Percentiles rank a stretch among this genome's conserved stretches.
These are phyloP conservation scores for Hericium coralloides DNA, from an alignment of 768 basidiomycete species.

Conservation along the genomic window DNA sequence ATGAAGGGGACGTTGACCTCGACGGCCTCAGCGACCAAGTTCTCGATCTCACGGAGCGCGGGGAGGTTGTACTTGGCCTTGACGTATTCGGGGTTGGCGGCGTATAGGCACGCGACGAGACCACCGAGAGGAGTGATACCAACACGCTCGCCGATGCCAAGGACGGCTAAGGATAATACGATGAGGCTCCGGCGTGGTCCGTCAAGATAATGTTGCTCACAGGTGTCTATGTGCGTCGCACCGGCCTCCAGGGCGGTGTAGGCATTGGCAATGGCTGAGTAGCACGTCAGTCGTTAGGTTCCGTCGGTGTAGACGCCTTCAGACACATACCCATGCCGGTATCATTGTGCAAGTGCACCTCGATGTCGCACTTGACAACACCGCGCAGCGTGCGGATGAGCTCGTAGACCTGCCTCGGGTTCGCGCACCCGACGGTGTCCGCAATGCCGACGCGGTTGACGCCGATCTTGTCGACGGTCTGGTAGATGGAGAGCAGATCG, in stretches of 20 bases:
- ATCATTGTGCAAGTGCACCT: constrained; percentile 97
- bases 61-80: constrained; percentile 97
- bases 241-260: constrained; percentile 98
- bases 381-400: constrained; percentile 93
- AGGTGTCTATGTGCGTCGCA: constrained; percentile 98
- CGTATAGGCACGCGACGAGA: constrained; percentile 92
- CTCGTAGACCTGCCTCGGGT: constrained; percentile 97
- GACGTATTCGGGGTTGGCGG: constrained; percentile 97
- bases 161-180: constrained; percentile 50
- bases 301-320: too few relatives aligned
- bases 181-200: background rate
- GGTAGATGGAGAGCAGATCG: constrained; percentile 97
- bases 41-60: constrained; percentile 98
- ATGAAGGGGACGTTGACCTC: constrained; percentile 97
- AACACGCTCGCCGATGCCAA: constrained; percentile 98
- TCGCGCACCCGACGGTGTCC: constrained; percentile 98
- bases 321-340: constrained; percentile 73
- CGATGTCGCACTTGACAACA: constrained; percentile 96
- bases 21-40: constrained; percentile 96
- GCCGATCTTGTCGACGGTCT: constrained; percentile 98
- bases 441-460: constrained; percentile 98
- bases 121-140: constrained; percentile 98
- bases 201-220: constrained; percentile 31
- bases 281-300: background rate
- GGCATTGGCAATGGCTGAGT: constrained; percentile 80